Percentiles rank a stretch among this genome's conserved stretches.
These are phyloP conservation scores for Fonsecaea multimorphosa DNA, from an alignment of 2,329 filamentous ascomycete genomes.

Conservation along the genomic window DNA sequence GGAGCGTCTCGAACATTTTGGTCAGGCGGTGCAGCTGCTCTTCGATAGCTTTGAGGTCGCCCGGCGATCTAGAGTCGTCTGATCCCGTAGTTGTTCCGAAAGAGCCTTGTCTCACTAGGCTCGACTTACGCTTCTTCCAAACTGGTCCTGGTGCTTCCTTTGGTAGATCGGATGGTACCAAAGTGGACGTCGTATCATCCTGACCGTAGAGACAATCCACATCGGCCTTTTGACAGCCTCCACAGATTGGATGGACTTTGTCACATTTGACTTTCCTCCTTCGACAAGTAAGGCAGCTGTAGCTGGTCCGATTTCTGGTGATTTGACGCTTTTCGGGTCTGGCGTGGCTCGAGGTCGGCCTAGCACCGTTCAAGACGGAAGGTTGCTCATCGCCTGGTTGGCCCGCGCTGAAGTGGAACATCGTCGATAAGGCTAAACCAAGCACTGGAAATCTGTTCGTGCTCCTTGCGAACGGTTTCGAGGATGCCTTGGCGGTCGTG, in stretches of 20 bases:
- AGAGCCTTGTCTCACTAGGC: slow-evolving; percentile 4
- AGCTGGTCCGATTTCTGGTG: slow-evolving; percentile 55
- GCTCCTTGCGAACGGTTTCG: background rate
- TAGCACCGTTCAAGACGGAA: background rate
- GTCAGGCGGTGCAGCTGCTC: slow-evolving; percentile 52
- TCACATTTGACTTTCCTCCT: slow-evolving; percentile 57
- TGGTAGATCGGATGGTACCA: background rate
- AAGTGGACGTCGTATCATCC: slow-evolving; percentile 6
- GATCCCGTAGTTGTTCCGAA: background rate
- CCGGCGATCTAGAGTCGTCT: slow-evolving; percentile 37
- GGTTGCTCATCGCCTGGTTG: background rate
- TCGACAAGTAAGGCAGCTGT: slow-evolving; percentile 55
- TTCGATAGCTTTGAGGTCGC: slow-evolving; percentile 49
- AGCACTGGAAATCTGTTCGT: background rate
- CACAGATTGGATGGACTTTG: slow-evolving; percentile 54
- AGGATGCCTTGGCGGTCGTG: background rate
- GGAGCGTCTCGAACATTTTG: slow-evolving; percentile 53
- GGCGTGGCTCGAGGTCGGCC: background rate
- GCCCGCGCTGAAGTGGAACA: slow-evolving; percentile 28
- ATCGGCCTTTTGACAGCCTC: slow-evolving; percentile 53
- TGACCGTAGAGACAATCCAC: slow-evolving; percentile 52
- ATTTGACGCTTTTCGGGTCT: slow-evolving; percentile 50
- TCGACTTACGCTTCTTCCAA: slow-evolving; percentile 32
- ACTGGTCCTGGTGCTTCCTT: background rate
- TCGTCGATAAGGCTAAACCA: background rate